Evolutionary conservation across 2,329 filamentous ascomycete species (phyloP).

Genomic region (Paecilomyces formosus): DNA sequence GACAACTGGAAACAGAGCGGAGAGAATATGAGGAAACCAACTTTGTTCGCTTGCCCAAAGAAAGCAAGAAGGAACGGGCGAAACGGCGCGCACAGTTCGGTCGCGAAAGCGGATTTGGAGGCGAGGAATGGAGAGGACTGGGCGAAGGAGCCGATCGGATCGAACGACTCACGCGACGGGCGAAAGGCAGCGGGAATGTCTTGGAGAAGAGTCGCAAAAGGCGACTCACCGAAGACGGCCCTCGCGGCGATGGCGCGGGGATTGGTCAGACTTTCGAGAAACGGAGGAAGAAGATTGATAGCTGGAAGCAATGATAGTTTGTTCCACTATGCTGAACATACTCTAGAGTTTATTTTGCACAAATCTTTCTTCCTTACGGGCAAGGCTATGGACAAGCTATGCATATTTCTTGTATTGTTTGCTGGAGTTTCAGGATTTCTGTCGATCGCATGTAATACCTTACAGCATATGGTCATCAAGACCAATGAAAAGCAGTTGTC

Average conservation of each 20-base stretch:
- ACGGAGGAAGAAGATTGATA: slow-evolving; percentile 37
- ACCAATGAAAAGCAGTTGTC: background rate
- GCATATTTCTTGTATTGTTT: background rate
- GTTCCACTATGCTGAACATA: background rate
- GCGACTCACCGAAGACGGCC: slow-evolving; percentile 62
- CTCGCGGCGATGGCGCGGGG: slow-evolving; percentile 53
- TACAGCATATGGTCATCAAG: background rate
- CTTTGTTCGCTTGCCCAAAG: slow-evolving; percentile 76
- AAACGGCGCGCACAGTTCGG: slow-evolving; percentile 46
- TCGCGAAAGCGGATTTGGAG: slow-evolving; percentile 61
- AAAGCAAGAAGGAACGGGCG: slow-evolving; percentile 77
- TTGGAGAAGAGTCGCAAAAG: slow-evolving; percentile 84
- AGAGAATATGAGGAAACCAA: slow-evolving; percentile 87
- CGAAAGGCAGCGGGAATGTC: slow-evolving; percentile 48
- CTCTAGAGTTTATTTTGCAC: background rate
- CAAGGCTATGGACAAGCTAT: background rate
- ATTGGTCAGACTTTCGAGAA: slow-evolving; percentile 57
- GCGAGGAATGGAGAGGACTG: slow-evolving; percentile 85
- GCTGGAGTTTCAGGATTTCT: background rate
- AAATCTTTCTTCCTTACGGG: background rate
- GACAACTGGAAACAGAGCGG: slow-evolving; percentile 69
- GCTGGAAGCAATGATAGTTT: slow-evolving; percentile 22
- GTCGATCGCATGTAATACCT: background rate
- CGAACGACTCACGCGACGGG: slow-evolving; percentile 69
- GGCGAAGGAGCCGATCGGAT: slow-evolving; percentile 83